Evolutionary conservation across 371 early-diverging fungal species (phyloP).

Genomic region (Thermomucor indicae-seudaticae): DNA sequence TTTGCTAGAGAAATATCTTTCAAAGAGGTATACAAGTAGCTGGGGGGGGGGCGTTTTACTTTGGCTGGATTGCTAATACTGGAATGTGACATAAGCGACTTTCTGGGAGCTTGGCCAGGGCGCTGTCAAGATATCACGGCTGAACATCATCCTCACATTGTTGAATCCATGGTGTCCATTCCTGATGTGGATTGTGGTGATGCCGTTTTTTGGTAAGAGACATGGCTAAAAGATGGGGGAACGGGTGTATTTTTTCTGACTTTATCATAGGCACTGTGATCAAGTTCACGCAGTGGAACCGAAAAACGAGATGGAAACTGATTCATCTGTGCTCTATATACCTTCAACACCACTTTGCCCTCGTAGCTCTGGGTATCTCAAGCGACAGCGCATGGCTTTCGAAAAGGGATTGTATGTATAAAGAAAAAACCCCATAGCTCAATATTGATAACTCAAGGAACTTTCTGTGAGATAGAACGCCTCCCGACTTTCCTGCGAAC

Average conservation of each 20-base stretch:
- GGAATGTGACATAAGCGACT: constrained; percentile 13
- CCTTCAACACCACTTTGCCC: constrained; percentile 33
- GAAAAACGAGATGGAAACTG: constrained; percentile 20
- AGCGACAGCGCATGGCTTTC: constrained; percentile 22
- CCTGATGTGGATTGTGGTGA: constrained; percentile 35
- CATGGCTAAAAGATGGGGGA: background rate
- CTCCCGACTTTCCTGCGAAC: constrained; percentile 41
- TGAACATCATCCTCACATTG: constrained; percentile 29
- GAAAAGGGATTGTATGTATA: constrained; percentile 23
- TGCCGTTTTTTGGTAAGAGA: constrained; percentile 35
- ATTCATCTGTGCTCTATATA: constrained; percentile 38
- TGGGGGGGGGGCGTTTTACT: background rate
- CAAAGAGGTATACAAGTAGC: constrained; percentile 12
- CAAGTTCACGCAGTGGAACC: constrained; percentile 36
- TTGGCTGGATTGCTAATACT: background rate
- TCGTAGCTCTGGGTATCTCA: constrained; percentile 24
- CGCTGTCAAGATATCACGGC: constrained; percentile 27
- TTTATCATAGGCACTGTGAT: constrained; percentile 26
- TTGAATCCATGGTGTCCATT: constrained; percentile 30
- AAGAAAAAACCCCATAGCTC: no score
- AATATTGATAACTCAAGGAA: background rate
- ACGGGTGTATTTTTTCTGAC: background rate
- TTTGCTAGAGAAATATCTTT: constrained; percentile 21
- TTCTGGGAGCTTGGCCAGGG: constrained; percentile 35
- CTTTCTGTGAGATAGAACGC: constrained; percentile 19